A percentile compares a stretch with the other conserved stretches of the same genome.
Conservation (phyloP, 2,329 filamentous ascomycete genomes). For the Xylariomycetidae sp. region DNA sequence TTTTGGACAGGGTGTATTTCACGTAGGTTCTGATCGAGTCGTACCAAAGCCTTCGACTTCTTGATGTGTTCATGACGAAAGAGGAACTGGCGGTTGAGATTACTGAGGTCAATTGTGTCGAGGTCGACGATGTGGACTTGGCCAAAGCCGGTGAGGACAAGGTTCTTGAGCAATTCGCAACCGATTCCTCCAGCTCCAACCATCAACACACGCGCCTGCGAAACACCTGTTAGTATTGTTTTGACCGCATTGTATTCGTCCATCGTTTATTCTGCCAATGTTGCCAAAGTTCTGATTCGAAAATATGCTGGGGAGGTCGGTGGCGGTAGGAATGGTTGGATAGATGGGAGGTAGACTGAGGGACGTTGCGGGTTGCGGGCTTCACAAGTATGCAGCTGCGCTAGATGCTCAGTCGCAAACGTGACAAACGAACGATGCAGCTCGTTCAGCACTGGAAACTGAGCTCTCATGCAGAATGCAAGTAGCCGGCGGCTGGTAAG, state of each 20-base stretch:
- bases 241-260: no score
- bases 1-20: slow-evolving; percentile 1
- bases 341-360: not conserved
- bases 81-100: slow-evolving; percentile 95
- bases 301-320: no score
- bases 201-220: slow-evolving; percentile 80
- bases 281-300: no score
- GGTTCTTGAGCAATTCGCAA: slow-evolving; percentile 95
- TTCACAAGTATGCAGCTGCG: no score
- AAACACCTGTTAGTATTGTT: slow-evolving; percentile 29
- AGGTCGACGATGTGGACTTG: slow-evolving; percentile 94
- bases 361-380: not conserved
- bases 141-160: slow-evolving; percentile 86
- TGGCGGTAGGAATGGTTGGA: no score
- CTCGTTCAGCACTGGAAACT: no score
- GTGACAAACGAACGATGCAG: not conserved
- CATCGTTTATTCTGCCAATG: no score
- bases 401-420: no score
- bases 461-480: no score
- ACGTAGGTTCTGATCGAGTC: slow-evolving; percentile 25
- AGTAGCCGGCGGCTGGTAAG: no score
- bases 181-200: slow-evolving; percentile 96
- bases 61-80: slow-evolving; percentile 98
- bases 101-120: slow-evolving; percentile 96
- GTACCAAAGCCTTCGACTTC: slow-evolving; percentile 86